Conservation (phyloP, 2,329 filamentous ascomycete genomes). For the Colletotrichum chlorophyti region DNA sequence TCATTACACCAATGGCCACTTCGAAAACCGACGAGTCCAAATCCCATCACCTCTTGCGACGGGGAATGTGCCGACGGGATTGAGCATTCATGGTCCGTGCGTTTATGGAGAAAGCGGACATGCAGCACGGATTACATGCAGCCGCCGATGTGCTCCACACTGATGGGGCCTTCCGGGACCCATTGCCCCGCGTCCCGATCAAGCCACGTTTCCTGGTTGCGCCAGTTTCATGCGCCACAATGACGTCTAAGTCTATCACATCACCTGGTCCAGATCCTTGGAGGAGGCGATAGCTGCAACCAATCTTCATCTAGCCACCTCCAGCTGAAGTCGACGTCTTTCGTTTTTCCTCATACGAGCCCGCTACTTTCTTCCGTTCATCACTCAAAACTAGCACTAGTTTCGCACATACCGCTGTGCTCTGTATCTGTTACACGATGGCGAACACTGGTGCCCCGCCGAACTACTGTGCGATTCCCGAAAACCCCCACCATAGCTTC, state of each 20-base stretch:
- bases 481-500: slow-evolving; percentile 5
- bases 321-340: slow-evolving; percentile 1
- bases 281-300: not conserved
- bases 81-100: not conserved
- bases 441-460: slow-evolving; percentile 49
- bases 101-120: too few species aligned
- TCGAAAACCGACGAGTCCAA: too few species aligned
- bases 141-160: too few species aligned
- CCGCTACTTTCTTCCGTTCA: too few species aligned
- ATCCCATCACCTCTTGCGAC: too few species aligned
- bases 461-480: slow-evolving; percentile 61
- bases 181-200: slow-evolving; percentile 8
- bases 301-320: not conserved
- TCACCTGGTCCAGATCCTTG: not conserved
- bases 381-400: too few species aligned
- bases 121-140: too few species aligned
- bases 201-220: slow-evolving; percentile 36
- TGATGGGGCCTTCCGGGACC: not conserved
- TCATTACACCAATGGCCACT: too few species aligned
- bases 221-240: slow-evolving; percentile 45
- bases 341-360: not conserved
- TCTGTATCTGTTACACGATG: too few species aligned
- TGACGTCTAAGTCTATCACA: slow-evolving; percentile 43
- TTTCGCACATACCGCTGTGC: too few species aligned
- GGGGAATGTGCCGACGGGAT: too few species aligned